Conservation (phyloP, 2,329 filamentous ascomycete genomes). For the Stagonosporopsis vannaccii region DNA sequence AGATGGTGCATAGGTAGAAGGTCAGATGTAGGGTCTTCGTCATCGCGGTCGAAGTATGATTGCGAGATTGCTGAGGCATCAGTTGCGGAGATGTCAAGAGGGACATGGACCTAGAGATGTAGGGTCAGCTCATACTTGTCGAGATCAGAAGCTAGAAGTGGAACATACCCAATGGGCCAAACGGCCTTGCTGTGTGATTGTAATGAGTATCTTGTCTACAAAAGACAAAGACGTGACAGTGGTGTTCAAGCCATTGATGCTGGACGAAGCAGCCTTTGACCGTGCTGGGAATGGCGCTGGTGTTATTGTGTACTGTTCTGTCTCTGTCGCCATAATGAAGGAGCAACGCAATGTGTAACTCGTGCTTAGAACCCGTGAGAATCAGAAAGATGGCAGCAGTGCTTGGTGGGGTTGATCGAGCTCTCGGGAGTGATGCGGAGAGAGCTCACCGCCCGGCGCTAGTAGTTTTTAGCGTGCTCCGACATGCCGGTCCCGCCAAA, state of each 20-base stretch:
- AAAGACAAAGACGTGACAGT: conserved; percentile 78
- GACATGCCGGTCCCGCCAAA: conserved; percentile 41
- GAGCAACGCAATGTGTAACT: not conserved
- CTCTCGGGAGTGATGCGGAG: conserved; percentile 21
- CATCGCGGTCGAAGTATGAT: conserved; percentile 56
- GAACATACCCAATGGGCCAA: conserved; percentile 86
- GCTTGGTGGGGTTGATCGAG: conserved; percentile 8
- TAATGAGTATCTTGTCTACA: conserved; percentile 89
- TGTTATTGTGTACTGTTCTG: conserved; percentile 32
- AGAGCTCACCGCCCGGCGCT: conserved; percentile 24
- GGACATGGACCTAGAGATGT: conserved; percentile 73
- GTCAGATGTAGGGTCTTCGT: conserved; percentile 44
- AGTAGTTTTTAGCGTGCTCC: conserved; percentile 7
- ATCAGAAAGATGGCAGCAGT: not conserved
- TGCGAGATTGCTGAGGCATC: conserved; percentile 64
- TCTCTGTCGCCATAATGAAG: conserved; percentile 13
- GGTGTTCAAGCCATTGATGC: conserved; percentile 73
- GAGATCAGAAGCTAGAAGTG: not conserved
- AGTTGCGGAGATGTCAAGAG: conserved; percentile 72
- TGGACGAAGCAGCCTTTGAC: conserved; percentile 62
- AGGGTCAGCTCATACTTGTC: conserved; percentile 18
- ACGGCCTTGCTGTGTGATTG: conserved; percentile 83
- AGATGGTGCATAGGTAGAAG: conserved; percentile 81
- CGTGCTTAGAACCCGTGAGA: not conserved
- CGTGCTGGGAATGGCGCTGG: conserved; percentile 71